Evolutionary conservation across 1,139 yeast species (phyloP), one percentile per base, ranked within the genome.

Genomic region (Hansenula sp.): DNA sequence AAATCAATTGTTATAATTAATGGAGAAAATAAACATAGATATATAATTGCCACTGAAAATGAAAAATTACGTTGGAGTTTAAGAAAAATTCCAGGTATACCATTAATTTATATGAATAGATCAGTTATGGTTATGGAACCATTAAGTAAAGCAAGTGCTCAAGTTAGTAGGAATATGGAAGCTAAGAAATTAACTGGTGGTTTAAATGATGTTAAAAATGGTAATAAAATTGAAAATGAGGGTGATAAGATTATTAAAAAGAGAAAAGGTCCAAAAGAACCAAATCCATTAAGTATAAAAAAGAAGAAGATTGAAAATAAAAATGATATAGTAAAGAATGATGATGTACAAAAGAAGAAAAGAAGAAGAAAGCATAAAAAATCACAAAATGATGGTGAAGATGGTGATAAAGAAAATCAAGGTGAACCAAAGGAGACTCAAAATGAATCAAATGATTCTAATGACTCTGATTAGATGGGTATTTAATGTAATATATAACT

Each of bases 121-220:
- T 79, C 96, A 1, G 98, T 94, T 19, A 86, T 92, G 92, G 82
- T 92, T 34, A 82, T 92, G 94, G 99, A 92, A 62, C 96, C 96
- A 13, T 68, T 90, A 50, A 84, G 95, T 38, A 76, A 75, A 34
- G 85, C 85, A 11, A 83, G 94, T 36, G 71, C 73, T 16, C 64
- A 66, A 39, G 75, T 72, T 28, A 79, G 86, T 33, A 64, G 65
- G 32, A 56, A 62, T 28, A 66, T 73, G 37, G 98, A 92, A 60
- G 59, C 65, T 6, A 68, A 70, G 31, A 92, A 94, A 56, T 69
- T 92, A 38, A 77, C 77, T 6, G 76, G 73, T 22, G 97, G 97
- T 0, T 72, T 92, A 56, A 90, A 90, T 36, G 66, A 60, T 18
- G 65, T 63, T 9, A 62, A 57, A 35, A 62, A 61, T 2, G 64